Percentiles rank a stretch among this genome's conserved stretches.
phyloP scores from a whole-genome alignment of 805 yeast genomes.

The Tetrapisispora fleetii region DNA sequence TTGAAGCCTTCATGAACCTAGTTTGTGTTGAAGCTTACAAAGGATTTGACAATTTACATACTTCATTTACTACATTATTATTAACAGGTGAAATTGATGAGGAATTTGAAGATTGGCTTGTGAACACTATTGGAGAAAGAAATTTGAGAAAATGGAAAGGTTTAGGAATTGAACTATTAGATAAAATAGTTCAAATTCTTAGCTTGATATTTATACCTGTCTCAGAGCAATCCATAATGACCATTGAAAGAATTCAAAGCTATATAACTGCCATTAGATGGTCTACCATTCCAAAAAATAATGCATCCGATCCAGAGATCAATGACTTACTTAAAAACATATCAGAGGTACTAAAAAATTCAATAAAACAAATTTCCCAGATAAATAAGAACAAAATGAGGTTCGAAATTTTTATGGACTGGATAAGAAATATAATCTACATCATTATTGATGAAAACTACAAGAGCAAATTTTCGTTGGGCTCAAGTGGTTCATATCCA shows the following conservation, averaged over 20 bases:
- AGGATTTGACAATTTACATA: slow-evolving; percentile 19
- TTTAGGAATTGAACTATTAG: slow-evolving; percentile 42
- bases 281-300: background rate
- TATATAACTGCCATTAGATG: background rate
- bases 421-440: slow-evolving; percentile 8
- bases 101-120: slow-evolving; percentile 46
- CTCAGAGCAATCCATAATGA: slow-evolving; percentile 43
- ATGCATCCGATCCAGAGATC: background rate
- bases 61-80: slow-evolving; percentile 23
- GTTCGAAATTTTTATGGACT: slow-evolving; percentile 6
- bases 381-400: slow-evolving; percentile 1
- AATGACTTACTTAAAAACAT: background rate
- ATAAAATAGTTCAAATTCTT: slow-evolving; percentile 37
- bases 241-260: slow-evolving; percentile 16
- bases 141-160: slow-evolving; percentile 49
- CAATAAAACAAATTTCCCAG: background rate
- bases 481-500: background rate
- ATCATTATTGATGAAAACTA: slow-evolving; percentile 1
- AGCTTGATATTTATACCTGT: slow-evolving; percentile 45
- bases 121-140: slow-evolving; percentile 57
- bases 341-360: background rate
- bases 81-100: slow-evolving; percentile 45
- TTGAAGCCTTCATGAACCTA: slow-evolving; percentile 11
- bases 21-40: slow-evolving; percentile 13
- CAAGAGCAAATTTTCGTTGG: background rate